Base-by-base conservation (phyloP, 176 grass and related monocot genomes). In the Eremochloa ophiuroides region DNA sequence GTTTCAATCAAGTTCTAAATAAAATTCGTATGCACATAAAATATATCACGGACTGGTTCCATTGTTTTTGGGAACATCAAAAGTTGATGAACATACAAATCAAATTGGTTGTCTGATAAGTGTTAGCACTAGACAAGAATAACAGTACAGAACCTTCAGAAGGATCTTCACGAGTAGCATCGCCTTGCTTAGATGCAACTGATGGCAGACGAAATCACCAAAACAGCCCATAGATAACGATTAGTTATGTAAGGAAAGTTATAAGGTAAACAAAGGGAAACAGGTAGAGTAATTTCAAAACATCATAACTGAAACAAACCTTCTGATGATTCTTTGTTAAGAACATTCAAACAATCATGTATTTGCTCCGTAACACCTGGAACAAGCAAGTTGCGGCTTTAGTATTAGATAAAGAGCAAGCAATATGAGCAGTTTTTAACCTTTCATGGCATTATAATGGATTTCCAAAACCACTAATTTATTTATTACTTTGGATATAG, bases 171-270 rank as follows among this genome's bases (percentile, higher is more conserved):
- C 10, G 8, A 72, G 75, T 46, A 71, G 65, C 22, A 28, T 62
- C 64, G 10, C 16, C 28, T 53, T 46, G 83, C 75, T 64, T 59
- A 22, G 15, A 62, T 72, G 83, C 51, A 66, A 28, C 69, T 86
- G 70, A 16, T 73, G 14, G 22, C 4, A 84, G 26, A 56, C 18
- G 8, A 29, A 48, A 68, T 8, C 68, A 66, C 44, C 56, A 46
- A 85, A 79, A 48, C 17, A 79, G 42, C 38, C 27, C 37, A 77
- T 37, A 46, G 7, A 77, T 60, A 38, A 17, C 8, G 8, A 65
- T 76, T 35, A 76, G 38, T 69, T 58, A 70, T 4, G 4, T 7
- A 35, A 60, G 18, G 37, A 8, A 59, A 29, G 65, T 10, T 56
- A 40, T 40, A 58, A 56, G 18, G 47, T 55, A 68, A 27, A 12